Conservation (phyloP, 192 early-diverging fungal species). For the Rhizoclosmatium globosum region DNA sequence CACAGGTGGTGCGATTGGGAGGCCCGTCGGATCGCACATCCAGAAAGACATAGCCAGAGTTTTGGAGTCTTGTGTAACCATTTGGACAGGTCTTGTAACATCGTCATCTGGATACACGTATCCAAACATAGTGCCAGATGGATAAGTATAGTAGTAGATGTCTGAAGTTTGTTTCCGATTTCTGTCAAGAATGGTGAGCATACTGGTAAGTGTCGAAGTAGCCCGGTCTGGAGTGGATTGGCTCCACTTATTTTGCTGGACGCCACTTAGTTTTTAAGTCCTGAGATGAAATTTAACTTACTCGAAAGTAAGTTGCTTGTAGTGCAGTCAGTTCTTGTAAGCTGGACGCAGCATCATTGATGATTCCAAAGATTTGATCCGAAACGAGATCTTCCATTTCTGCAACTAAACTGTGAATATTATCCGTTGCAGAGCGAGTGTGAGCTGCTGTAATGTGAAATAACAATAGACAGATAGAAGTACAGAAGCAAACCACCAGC, state of each 20-base stretch:
- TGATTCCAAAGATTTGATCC: background rate
- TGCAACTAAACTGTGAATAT: background rate
- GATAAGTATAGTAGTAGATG: background rate
- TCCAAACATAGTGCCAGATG: background rate
- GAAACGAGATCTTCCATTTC: background rate
- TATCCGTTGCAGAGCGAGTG: background rate
- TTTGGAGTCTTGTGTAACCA: background rate
- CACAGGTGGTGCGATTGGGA: background rate
- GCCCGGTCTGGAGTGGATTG: background rate
- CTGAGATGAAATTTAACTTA: background rate
- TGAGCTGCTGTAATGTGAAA: background rate
- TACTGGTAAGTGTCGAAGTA: background rate
- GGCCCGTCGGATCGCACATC: background rate
- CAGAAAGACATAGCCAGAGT: background rate
- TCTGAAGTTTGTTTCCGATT: background rate
- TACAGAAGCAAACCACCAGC: background rate
- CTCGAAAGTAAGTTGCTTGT: background rate
- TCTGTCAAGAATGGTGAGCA: background rate
- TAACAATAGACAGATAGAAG: background rate
- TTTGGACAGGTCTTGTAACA: background rate
- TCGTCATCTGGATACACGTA: slow-evolving; percentile 4
- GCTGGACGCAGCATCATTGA: background rate
- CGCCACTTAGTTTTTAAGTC: background rate
- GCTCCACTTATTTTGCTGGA: background rate
- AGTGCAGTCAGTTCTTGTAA: background rate